These are phyloP conservation scores for Trichoderma breve DNA, from an alignment of 2,329 filamentous ascomycete species.

Conservation along the genomic window DNA sequence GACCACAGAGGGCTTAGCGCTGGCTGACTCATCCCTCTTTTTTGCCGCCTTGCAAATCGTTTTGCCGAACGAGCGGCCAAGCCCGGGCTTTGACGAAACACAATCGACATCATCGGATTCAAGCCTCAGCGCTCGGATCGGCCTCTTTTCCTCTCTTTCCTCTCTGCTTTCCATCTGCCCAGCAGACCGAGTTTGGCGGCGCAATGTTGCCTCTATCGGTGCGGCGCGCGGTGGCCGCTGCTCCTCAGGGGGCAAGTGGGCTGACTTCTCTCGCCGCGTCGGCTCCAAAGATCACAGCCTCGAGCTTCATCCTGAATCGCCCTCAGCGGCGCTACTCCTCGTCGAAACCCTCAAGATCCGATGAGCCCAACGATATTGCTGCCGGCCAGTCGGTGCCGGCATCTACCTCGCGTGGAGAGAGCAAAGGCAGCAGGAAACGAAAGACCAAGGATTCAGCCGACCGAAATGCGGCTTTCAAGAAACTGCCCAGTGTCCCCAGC, in stretches of 20 bases:
- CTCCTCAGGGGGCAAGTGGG: conserved; percentile 44
- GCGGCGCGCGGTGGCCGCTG: conserved; percentile 51
- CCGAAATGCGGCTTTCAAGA: conserved; percentile 47
- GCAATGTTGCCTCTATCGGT: conserved; percentile 56
- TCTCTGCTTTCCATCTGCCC: conserved; percentile 17
- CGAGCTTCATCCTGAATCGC: conserved; percentile 37
- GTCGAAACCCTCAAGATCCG: conserved; percentile 61
- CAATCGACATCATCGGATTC: conserved; percentile 36
- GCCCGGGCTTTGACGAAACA: conserved; percentile 36
- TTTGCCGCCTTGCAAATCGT: conserved; percentile 31
- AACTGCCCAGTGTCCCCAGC: conserved; percentile 71
- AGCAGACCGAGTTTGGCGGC: conserved; percentile 27
- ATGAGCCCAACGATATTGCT: conserved; percentile 52
- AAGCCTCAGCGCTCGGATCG: conserved; percentile 28
- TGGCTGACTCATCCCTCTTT: conserved; percentile 14
- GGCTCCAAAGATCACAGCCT: conserved; percentile 39
- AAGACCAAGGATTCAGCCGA: conserved; percentile 54
- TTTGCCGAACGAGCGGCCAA: conserved; percentile 37
- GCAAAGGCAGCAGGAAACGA: conserved; percentile 51
- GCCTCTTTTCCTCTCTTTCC: conserved; percentile 22
- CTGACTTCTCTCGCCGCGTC: conserved; percentile 43
- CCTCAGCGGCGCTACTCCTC: conserved; percentile 59
- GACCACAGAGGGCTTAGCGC: conserved; percentile 28
- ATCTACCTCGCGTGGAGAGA: conserved; percentile 42
- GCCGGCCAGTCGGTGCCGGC: conserved; percentile 50